phyloP scores from a whole-genome alignment of 495 filamentous ascomycete species.

The Penicillium egyptiacum region DNA sequence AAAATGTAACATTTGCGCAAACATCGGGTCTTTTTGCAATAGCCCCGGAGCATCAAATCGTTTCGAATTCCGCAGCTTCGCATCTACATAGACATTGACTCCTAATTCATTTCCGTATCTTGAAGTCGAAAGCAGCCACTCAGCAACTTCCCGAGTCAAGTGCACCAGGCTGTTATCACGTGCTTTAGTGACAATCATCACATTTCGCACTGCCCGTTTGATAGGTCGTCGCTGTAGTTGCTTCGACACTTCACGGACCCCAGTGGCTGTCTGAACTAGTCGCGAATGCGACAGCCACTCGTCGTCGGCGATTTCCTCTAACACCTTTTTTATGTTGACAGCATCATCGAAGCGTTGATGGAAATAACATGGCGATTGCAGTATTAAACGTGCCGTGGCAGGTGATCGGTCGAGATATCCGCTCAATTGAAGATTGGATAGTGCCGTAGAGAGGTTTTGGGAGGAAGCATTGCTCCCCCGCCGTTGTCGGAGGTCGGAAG shows the following conservation, averaged over 20 bases:
- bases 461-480: constrained; percentile 54
- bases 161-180: constrained; percentile 84
- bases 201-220: constrained; percentile 78
- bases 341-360: constrained; percentile 95
- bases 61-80: constrained; percentile 80
- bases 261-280: constrained; percentile 89
- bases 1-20: constrained; percentile 77
- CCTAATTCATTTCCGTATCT: constrained; percentile 78
- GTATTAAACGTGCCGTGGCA: constrained; percentile 59
- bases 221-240: constrained; percentile 88
- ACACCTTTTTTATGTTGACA: constrained; percentile 89
- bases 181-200: constrained; percentile 98
- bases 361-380: constrained; percentile 95
- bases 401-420: constrained; percentile 50
- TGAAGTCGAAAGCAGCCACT: constrained; percentile 83
- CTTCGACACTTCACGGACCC: constrained; percentile 90
- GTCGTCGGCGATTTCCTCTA: constrained; percentile 89
- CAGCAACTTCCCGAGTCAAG: constrained; percentile 79
- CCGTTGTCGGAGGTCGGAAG: constrained; percentile 45
- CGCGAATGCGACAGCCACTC: constrained; percentile 90
- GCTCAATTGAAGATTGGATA: constrained; percentile 58
- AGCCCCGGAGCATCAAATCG: constrained; percentile 80
- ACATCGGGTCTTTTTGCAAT: constrained; percentile 66
- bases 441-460: constrained; percentile 63
- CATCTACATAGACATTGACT: constrained; percentile 92